Percentiles rank a stretch among this genome's conserved stretches.
Evolutionary conservation across 73 alveolate species (phyloP).

Genomic region (Paramecium tetraurelia): DNA sequence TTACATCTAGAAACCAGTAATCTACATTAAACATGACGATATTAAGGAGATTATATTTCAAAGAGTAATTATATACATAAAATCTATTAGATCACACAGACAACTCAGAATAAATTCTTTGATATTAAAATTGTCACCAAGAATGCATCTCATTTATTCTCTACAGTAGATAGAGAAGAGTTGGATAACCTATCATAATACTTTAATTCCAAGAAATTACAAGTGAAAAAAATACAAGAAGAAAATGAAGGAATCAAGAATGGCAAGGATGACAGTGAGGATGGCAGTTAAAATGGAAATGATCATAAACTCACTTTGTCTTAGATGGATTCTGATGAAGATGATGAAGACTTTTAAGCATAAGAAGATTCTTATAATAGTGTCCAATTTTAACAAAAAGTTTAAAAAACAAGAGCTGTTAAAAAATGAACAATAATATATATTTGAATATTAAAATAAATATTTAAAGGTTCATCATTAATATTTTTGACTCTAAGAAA

Average conservation of each 20-base stretch:
- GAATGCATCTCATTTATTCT: neutral
- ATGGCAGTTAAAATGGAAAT: neutral
- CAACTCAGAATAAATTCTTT: neutral
- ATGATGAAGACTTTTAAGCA: slow-evolving; percentile 12
- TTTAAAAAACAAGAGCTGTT: neutral
- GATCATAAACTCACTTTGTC: neutral
- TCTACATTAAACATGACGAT: slow-evolving; percentile 2
- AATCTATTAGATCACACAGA: neutral
- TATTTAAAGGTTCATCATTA: neutral
- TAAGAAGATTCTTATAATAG: neutral
- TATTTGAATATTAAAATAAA: too few relatives aligned
- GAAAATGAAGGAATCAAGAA: neutral
- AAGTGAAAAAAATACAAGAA: neutral
- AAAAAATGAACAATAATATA: neutral
- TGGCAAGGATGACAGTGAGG: neutral
- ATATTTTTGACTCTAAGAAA: too few relatives aligned
- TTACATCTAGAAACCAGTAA: neutral
- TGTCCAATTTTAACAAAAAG: neutral
- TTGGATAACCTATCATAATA: neutral
- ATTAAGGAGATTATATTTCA: slow-evolving; percentile 1
- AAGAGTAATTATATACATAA: neutral
- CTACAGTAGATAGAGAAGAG: neutral
- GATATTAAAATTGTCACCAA: neutral
- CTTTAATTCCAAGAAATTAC: neutral
- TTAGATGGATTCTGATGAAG: neutral